Conservation (phyloP, 2,329 filamentous ascomycete genomes). For the Zymoseptoria tritici region DNA sequence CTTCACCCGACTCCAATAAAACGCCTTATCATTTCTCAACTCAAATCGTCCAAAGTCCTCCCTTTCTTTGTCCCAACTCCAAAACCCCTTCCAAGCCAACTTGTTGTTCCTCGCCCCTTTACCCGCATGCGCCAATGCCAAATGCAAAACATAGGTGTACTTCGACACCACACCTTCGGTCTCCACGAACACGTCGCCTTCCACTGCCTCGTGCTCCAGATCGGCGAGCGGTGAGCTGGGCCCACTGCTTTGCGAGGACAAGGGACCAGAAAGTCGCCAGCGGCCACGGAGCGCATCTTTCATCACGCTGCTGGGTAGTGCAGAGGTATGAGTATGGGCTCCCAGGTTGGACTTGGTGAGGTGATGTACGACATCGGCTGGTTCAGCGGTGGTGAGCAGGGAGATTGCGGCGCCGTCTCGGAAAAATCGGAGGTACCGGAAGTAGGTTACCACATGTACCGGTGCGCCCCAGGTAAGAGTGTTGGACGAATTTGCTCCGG, state of each 20-base stretch:
- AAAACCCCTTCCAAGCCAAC: slow-evolving; percentile 79
- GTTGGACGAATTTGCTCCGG: slow-evolving; percentile 65
- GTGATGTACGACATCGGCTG: slow-evolving; percentile 78
- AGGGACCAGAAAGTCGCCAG: slow-evolving; percentile 56
- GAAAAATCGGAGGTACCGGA: slow-evolving; percentile 92
- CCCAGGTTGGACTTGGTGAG: slow-evolving; percentile 64
- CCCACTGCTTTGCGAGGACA: slow-evolving; percentile 10
- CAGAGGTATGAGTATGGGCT: slow-evolving; percentile 32
- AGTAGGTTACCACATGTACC: slow-evolving; percentile 95
- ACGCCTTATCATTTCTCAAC: slow-evolving; percentile 54
- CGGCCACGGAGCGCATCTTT: slow-evolving; percentile 59
- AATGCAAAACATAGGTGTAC: slow-evolving; percentile 78
- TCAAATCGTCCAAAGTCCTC: slow-evolving; percentile 85
- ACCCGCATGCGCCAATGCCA: slow-evolving; percentile 60
- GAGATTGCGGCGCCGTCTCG: slow-evolving; percentile 78
- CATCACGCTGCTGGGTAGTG: slow-evolving; percentile 51
- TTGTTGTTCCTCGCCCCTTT: slow-evolving; percentile 69
- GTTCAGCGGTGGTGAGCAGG: slow-evolving; percentile 72
- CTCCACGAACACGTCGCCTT: slow-evolving; percentile 71
- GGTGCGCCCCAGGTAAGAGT: slow-evolving; percentile 71
- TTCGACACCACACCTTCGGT: slow-evolving; percentile 73
- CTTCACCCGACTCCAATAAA: slow-evolving; percentile 55
- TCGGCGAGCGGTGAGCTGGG: slow-evolving; percentile 3
- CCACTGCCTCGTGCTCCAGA: slow-evolving; percentile 34
- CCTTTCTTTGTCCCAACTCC: slow-evolving; percentile 81